Evolutionary conservation across 768 basidiomycete species (phyloP), one percentile per base, ranked within the genome.

Genomic region (Suillus placidus): DNA sequence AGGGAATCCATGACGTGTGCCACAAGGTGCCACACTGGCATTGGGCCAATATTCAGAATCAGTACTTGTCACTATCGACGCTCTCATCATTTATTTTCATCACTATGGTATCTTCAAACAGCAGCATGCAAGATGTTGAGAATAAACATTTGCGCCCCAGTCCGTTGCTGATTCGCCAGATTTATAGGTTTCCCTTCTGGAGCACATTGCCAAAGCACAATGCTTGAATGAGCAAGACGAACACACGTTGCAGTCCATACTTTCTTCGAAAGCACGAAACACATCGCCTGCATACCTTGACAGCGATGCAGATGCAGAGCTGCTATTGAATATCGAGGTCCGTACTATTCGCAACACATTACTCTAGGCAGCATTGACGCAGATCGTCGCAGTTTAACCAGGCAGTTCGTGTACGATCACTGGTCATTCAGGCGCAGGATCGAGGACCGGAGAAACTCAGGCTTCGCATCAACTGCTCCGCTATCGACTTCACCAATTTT

Each of bases 241-340:
- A 0, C 86, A 90, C 73, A 79, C 82, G 42, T 71, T 92, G 55
- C 82, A 83, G 67, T 79, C 82, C 30, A 83, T 92, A 64, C 67
- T 91, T 18, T 67, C 71, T 0, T 30, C 58, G 47, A 87, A 80
- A 69, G 73, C 74, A 16, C 75, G 71, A 62, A 90, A 90, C 74
- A 80, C 78, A 2, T 70, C 79, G 35, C 47, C 63, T 23, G 77
- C 76, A 35, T 88, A 83, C 74, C 80, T 92, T 63, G 79, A 85
- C 66, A 90, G 88, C 70, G 89, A 92, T 72, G 85, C 83, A 2
- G 91, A 93, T 68, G 91, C 89, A 68, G 88, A 93, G 73, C 81
- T 93, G 8, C 77, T 93, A 32, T 65, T 93, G 57, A 90, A 80
- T 69, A 82, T 93, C 62, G 81, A 83, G n/a, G 90, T 91, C 71